Percentiles rank a stretch among this genome's conserved stretches.
phyloP scores from a whole-genome alignment of 345 rosid genomes.

The Cardamine resedifolia region DNA sequence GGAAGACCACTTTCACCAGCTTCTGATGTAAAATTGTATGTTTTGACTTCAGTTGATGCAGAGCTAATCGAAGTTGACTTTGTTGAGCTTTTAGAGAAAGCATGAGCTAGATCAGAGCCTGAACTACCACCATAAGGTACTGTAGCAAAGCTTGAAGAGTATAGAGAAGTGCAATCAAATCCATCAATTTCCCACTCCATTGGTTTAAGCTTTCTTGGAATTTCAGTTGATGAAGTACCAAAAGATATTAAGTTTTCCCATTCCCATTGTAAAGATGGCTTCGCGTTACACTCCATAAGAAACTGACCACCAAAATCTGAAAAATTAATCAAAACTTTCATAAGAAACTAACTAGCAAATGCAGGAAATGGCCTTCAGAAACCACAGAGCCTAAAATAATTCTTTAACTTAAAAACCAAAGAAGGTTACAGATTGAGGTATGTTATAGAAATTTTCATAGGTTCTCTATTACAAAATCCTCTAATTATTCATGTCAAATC shows the following conservation, averaged over 20 bases:
- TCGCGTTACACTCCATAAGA: constrained; percentile 82
- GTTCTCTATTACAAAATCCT: not conserved
- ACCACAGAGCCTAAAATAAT: too few relatives aligned
- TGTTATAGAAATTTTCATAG: not conserved
- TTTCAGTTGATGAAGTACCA: constrained; percentile 53
- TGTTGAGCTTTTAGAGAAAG: constrained; percentile 69
- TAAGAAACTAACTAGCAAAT: constrained; percentile 10
- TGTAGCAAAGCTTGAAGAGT: constrained; percentile 50
- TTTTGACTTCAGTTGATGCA: constrained; percentile 53
- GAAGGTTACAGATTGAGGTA: constrained; percentile 2
- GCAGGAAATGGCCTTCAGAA: not conserved
- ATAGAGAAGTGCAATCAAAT: constrained; percentile 44
- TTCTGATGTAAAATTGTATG: constrained; percentile 44
- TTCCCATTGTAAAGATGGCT: constrained; percentile 69
- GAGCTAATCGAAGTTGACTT: constrained; percentile 72
- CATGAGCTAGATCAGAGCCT: constrained; percentile 62
- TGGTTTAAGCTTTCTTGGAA: constrained; percentile 48
- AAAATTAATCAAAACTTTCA: not conserved
- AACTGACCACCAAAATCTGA: constrained; percentile 32
- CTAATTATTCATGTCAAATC: not conserved
- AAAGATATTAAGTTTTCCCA: constrained; percentile 74
- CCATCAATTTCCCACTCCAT: constrained; percentile 67
- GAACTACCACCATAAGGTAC: constrained; percentile 59
- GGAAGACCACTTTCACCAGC: constrained; percentile 46
- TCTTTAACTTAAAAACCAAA: too few relatives aligned